phyloP scores from a whole-genome alignment of 495 filamentous ascomycete genomes.

The Astrothelium subdiscretum region DNA sequence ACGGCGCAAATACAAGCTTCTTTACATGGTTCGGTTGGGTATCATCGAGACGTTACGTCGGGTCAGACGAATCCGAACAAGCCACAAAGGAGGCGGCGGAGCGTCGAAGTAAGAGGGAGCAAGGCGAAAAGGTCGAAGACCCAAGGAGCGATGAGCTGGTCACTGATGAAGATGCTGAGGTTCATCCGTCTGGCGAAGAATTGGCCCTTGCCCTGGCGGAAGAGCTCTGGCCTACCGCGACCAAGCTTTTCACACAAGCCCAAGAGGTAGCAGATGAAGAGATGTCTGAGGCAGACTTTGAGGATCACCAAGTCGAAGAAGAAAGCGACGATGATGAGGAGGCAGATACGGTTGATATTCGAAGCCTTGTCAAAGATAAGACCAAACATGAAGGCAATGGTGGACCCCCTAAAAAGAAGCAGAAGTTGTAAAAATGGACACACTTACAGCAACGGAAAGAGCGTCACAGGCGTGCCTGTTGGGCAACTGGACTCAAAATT shows the following conservation, averaged over 20 bases:
- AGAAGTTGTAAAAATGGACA: not conserved
- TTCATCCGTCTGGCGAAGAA: conserved; percentile 71
- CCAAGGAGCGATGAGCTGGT: conserved; percentile 43
- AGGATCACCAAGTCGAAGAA: conserved; percentile 37
- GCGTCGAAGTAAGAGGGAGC: conserved; percentile 42
- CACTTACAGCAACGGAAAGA: too few species aligned
- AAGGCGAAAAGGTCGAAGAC: conserved; percentile 42
- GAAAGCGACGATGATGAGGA: conserved; percentile 32
- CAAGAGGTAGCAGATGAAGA: conserved; percentile 46
- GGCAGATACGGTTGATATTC: conserved; percentile 19
- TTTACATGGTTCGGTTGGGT: conserved; percentile 77
- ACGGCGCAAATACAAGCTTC: conserved; percentile 57
- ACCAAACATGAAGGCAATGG: conserved; percentile 7
- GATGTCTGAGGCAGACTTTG: conserved; percentile 45
- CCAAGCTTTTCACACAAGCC: conserved; percentile 71
- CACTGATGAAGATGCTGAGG: conserved; percentile 49
- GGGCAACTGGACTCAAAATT: too few species aligned
- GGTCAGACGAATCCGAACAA: conserved; percentile 54
- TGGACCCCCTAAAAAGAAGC: conserved; percentile 7
- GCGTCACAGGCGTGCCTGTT: too few species aligned
- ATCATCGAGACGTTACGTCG: conserved; percentile 45
- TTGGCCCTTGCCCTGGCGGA: conserved; percentile 69
- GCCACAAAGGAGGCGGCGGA: conserved; percentile 48
- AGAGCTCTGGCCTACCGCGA: conserved; percentile 74
- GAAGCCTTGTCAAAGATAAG: conserved; percentile 24